Conservation (phyloP, 768 basidiomycete genomes). For the Rhizopogon vesiculosus region DNA sequence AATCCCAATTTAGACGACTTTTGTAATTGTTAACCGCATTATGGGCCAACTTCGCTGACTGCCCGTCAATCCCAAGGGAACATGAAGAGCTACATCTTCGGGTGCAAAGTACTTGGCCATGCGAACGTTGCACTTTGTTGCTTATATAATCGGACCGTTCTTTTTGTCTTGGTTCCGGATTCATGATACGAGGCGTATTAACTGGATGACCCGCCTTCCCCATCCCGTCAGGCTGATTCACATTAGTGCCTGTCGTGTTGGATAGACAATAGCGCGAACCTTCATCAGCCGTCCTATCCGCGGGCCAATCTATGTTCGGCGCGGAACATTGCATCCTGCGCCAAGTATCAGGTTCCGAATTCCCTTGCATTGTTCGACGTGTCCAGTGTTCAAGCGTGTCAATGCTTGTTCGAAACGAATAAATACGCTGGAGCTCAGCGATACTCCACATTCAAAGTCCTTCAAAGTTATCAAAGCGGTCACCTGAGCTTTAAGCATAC, state of each 20-base stretch:
- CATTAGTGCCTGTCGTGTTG: not conserved
- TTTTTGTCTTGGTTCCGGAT: not conserved
- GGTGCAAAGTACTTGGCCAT: not conserved
- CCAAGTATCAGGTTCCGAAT: not conserved
- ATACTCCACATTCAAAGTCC: not conserved
- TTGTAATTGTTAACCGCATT: not conserved
- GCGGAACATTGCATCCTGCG: not conserved
- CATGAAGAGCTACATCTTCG: not conserved
- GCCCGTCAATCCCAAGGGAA: not conserved
- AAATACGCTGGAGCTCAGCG: not conserved
- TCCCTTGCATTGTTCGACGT: not conserved
- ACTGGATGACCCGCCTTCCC: not conserved
- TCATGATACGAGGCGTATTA: not conserved
- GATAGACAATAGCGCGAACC: not conserved
- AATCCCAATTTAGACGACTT: not conserved
- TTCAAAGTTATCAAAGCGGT: not conserved
- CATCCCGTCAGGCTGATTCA: too few species aligned
- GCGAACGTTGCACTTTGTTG: not conserved
- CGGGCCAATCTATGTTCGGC: not conserved
- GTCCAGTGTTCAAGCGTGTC: not conserved
- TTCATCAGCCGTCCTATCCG: not conserved
- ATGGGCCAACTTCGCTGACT: not conserved
- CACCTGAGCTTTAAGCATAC: not conserved
- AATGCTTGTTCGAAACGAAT: not conserved
- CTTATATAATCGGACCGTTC: not conserved